phyloP scores from a whole-genome alignment of 345 rosid species.

The Lepidium sativum region DNA sequence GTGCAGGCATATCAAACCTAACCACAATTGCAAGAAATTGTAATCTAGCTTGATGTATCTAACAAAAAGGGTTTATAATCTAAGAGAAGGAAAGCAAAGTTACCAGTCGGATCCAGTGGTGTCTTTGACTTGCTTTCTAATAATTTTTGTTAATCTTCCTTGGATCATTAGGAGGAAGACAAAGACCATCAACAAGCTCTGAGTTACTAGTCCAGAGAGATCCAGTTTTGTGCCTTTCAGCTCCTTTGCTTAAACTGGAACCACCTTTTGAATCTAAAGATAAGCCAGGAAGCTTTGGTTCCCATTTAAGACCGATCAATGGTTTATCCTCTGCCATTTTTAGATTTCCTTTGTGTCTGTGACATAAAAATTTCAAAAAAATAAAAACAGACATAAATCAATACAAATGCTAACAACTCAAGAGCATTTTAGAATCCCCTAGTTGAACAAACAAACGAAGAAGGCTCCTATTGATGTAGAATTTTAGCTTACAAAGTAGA shows the following conservation, averaged over 20 bases:
- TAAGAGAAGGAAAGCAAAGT: neutral
- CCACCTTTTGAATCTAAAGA: slow-evolving; percentile 2
- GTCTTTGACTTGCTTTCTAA: slow-evolving; percentile 60
- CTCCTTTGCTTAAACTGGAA: slow-evolving; percentile 6
- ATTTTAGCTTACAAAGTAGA: too few species aligned
- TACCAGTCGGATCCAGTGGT: slow-evolving; percentile 68
- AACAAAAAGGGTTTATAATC: neutral
- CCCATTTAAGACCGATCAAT: slow-evolving; percentile 74
- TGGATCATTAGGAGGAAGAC: slow-evolving; percentile 68
- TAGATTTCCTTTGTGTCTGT: neutral
- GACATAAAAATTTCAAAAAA: neutral
- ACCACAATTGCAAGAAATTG: neutral
- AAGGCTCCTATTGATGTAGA: too few species aligned
- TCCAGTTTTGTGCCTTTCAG: slow-evolving; percentile 23
- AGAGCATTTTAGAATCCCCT: too few species aligned
- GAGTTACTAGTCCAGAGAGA: slow-evolving; percentile 52
- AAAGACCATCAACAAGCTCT: slow-evolving; percentile 77
- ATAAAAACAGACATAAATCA: too few species aligned
- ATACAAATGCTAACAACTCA: too few species aligned
- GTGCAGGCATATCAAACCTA: slow-evolving; percentile 98
- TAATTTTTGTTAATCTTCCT: slow-evolving; percentile 55
- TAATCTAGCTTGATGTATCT: neutral
- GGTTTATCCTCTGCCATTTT: slow-evolving; percentile 50
- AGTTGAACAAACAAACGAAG: too few species aligned
- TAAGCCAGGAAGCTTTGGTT: slow-evolving; percentile 56